phyloP scores from a whole-genome alignment of 345 rosid genomes.

The Geranium brycei region DNA sequence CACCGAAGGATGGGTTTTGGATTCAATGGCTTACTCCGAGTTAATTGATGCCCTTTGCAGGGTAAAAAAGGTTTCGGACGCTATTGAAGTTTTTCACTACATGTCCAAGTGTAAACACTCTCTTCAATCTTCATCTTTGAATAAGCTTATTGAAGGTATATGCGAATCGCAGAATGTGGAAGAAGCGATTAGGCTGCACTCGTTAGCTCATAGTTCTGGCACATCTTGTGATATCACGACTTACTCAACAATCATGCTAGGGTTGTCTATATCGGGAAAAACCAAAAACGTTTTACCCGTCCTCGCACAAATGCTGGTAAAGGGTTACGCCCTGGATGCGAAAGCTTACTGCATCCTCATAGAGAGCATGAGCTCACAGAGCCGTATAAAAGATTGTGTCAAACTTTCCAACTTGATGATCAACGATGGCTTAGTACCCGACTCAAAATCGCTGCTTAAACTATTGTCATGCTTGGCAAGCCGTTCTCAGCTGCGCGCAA shows the following conservation, averaged over 20 bases:
- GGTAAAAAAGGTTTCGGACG: constrained; percentile 20
- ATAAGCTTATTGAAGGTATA: constrained; percentile 18
- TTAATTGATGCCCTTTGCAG: constrained; percentile 35
- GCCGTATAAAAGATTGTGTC: constrained; percentile 19
- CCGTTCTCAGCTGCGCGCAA: constrained; percentile 14
- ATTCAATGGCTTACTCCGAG: constrained; percentile 28
- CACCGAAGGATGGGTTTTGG: constrained; percentile 25
- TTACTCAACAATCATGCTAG: constrained; percentile 22
- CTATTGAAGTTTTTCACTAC: constrained; percentile 26
- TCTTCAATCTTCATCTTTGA: constrained; percentile 23
- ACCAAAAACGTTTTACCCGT: constrained; percentile 15
- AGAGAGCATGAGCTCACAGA: constrained; percentile 19
- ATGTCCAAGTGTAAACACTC: constrained; percentile 28
- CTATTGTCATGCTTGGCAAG: constrained; percentile 19
- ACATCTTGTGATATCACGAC: constrained; percentile 18
- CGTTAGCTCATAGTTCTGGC: constrained; percentile 10
- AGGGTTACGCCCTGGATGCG: constrained; percentile 21
- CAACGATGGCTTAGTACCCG: constrained; percentile 25
- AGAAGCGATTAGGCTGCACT: constrained; percentile 24
- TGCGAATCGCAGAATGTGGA: constrained; percentile 25
- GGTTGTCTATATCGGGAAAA: constrained; percentile 13
- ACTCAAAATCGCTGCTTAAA: constrained; percentile 15
- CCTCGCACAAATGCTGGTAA: constrained; percentile 27
- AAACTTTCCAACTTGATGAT: constrained; percentile 29
- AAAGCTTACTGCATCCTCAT: constrained; percentile 34